Evolutionary conservation across 352 stramenopile genomes (phyloP).

Genomic region (Pythium dissimile): DNA sequence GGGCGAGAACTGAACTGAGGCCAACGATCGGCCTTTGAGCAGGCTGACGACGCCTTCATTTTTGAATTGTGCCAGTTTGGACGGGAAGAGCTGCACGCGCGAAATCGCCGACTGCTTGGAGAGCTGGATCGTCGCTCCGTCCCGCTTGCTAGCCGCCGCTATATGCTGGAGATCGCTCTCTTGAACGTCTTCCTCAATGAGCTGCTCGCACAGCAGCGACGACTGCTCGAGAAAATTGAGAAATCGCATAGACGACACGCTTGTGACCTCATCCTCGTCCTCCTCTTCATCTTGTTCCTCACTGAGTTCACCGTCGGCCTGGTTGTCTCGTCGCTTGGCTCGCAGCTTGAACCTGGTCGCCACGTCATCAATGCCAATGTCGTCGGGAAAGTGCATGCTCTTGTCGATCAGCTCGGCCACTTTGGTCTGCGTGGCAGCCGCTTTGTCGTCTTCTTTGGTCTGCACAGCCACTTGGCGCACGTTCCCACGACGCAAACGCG

Average conservation of each 20-base stretch:
- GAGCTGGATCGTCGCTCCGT: slow-evolving; percentile 2
- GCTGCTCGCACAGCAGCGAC: slow-evolving; percentile 50
- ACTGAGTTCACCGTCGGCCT: slow-evolving; percentile 18
- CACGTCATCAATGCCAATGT: slow-evolving; percentile 55
- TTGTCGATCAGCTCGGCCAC: slow-evolving; percentile 33
- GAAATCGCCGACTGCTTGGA: slow-evolving; percentile 10
- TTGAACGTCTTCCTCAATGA: slow-evolving; percentile 51
- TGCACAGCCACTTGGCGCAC: slow-evolving; percentile 55
- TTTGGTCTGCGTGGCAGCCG: slow-evolving; percentile 51
- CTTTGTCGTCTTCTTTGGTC: slow-evolving; percentile 55
- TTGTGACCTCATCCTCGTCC: background rate
- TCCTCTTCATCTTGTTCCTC: slow-evolving; percentile 5
- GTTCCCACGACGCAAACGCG: slow-evolving; percentile 40
- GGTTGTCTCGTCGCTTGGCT: slow-evolving; percentile 16
- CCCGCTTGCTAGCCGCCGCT: background rate
- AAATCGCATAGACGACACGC: slow-evolving; percentile 42
- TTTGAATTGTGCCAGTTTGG: slow-evolving; percentile 29
- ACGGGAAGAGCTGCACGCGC: slow-evolving; percentile 33
- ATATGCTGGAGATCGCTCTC: slow-evolving; percentile 13
- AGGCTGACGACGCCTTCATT: slow-evolving; percentile 28
- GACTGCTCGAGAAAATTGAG: slow-evolving; percentile 62
- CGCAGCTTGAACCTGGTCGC: background rate
- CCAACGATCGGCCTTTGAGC: slow-evolving; percentile 30
- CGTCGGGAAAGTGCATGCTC: slow-evolving; percentile 70
- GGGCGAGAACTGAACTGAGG: slow-evolving; percentile 44